Evolutionary conservation across 176 grass and related monocot species (phyloP), one percentile per base, ranked within the genome.

Genomic region (Zoysia pacifica): DNA sequence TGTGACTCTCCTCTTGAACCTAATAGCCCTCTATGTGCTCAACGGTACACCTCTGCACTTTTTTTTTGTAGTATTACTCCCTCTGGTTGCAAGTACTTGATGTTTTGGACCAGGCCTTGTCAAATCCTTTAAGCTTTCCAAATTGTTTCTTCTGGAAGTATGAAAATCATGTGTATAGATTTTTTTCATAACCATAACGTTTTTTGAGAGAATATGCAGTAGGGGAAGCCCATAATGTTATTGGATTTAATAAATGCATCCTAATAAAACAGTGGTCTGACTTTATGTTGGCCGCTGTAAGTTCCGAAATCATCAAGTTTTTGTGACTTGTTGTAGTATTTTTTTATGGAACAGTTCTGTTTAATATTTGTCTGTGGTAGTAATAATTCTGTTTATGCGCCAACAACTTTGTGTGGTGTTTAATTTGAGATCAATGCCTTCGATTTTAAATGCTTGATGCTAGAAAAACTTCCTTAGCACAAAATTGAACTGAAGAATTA

Each of bases 1-100:
- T 98, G 92, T 79, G 92, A 98, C 85, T 98, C 96, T 87, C 96
- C 96, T 9, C 90, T 95, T 81, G 96, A 98, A 81, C 92, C 96
- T 12, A 98, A 95, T 61, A 98, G 96, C 81, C 96, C 96, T 47
- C 62, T 98, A 35, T 94, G 82, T 62, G 89, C 90, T 66, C 69
- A 85, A 89, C 20, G 92, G 92, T 94, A 94, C 65, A 54, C 15
- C 45, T 52, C 7, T 65, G 50, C 55, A 67, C 56, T 52, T 41
- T 37, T 60, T 50, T 60, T 50, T 71, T 90, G 70, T 64, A 54
- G 74, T 82, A 20, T 35, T 46, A 48, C 47, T 9, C 47, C 47
- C 47, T 48, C 47, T 48, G 47, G 48, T 49, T 49, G 48, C 48
- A 49, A 49, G 8, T 49, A 49, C 48, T 49, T 49, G 48, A 49